Base-by-base conservation (phyloP, 148 eudicot species). In the Pouteria glomerata region DNA sequence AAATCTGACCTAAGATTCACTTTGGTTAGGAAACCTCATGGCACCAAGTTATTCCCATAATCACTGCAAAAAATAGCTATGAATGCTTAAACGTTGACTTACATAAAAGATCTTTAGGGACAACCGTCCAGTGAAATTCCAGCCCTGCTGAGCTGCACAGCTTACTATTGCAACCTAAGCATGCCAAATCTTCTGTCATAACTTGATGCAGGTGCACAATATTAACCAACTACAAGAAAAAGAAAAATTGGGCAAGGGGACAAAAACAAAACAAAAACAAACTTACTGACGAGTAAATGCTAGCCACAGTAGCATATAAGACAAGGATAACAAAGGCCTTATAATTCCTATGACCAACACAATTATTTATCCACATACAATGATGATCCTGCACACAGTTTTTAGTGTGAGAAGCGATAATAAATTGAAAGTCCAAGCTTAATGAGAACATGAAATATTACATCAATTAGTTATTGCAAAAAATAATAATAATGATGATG, bases 331-430 rank as follows among this genome's bases (percentile, higher is more conserved):
- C 55, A 77, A 80, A 88, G 39, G 90, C 80, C 80, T 88, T 88
- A 73, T 88, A 84, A 71, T 88, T 88, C 74, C 80, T 79, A 18
- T 78, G 85, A 55, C 93, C 93, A 61, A 88, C 90, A 78, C 93
- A 88, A 77, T 86, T 88, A 56, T 88, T 88, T 73, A 88, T 81
- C 93, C 93, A 88, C 56, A 77, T 35, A 72, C 93, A 88, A 45
- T 88, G 93, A 79, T 88, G 93, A 81, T 88, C 93, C 93, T 88
- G 83, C 74, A 81, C 33, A 21, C 44, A 69, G 65, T 21, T n/a
- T 48, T 48, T 52, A 63, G 10, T 14, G 53, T 56, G 34, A 62
- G 37, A 14, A 18, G 18, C 53, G 23, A 34, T 26, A n/a, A 33
- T 0, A 60, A 30, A 52, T 18, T n/a, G 57, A 33, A 33, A 19